Base-by-base conservation (phyloP, 345 rosid genomes). In the Kernera saxatilis region DNA sequence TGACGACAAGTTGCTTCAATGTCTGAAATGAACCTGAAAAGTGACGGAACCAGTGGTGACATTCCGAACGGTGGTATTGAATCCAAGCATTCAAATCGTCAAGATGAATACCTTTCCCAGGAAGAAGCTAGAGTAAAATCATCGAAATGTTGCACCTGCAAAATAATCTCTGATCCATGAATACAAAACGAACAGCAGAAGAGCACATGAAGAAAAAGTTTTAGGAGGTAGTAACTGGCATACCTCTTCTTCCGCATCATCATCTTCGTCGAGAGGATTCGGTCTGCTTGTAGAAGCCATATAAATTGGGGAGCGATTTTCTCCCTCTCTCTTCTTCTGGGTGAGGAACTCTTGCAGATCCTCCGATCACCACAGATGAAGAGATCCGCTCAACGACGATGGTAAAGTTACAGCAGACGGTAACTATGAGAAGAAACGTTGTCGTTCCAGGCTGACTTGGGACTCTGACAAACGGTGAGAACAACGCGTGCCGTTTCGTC, bases 91-190 rank as follows among this genome's bases (percentile, higher is more conserved):
- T 55, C 30, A 25, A 64, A 61, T 55, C 30, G 46, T 70, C 48
- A 70, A 52, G 60, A 41, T 53, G 55, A 56, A 11, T 83, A 90
- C 94, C 97, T 90, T 77, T 94, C 98, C 99, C 99, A 94, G 2
- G 99, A 86, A 48, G 98, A 94, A 14, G 97, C 99, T 51, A 94
- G 81, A n/a, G 99, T 94, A 49, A 94, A 94, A 83, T 91, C 99
- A 77, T 89, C 90, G 55, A 94, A 94, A 67, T 89, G 84, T 79
- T 94, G 93, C 5, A 91, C 82, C 99, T 94, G 81, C 68, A 76
- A 0, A 23, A 59, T 2, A n/a, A 69, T 29, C 21, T 0, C 5
- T 63, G 36, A 76, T 70, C 67, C 44, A 41, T 76, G 26, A 48
- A 70, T 40, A 49, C 35, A 55, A 53, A 41, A 23, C 12, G 14